These are phyloP conservation scores for Arthrobotrys pseudoclavata DNA, from an alignment of 2,329 filamentous ascomycete species.

Conservation along the genomic window DNA sequence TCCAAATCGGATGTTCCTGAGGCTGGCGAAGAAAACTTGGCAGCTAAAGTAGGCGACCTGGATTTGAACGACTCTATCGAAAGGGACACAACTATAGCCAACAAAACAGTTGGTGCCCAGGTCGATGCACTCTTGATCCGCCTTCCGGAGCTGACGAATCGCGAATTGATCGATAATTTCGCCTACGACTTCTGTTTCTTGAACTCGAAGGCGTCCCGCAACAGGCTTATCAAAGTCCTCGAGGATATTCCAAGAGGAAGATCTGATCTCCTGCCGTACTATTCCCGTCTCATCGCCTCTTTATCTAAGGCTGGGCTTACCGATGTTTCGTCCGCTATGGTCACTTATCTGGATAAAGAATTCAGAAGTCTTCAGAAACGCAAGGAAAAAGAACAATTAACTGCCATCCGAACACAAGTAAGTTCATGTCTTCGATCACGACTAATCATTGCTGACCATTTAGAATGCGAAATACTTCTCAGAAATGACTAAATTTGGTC, in stretches of 20 bases:
- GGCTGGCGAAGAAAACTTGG: constrained; percentile 78
- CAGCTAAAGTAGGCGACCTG: constrained; percentile 68
- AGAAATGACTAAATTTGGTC: constrained; percentile 96
- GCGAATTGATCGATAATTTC: constrained; percentile 90
- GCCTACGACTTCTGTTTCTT: constrained; percentile 98
- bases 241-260: constrained; percentile 96
- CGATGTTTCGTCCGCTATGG: constrained; percentile 91
- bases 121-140: constrained; percentile 90
- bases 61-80: constrained; percentile 76
- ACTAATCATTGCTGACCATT: constrained; percentile 71
- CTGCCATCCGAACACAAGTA: constrained; percentile 50
- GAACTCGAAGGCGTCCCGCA: constrained; percentile 97
- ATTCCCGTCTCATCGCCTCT: constrained; percentile 92
- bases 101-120: constrained; percentile 97
- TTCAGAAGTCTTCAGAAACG: constrained; percentile 96
- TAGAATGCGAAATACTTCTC: constrained; percentile 79
- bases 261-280: constrained; percentile 88
- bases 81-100: constrained; percentile 91
- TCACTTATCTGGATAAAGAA: constrained; percentile 93
- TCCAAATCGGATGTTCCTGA: constrained; percentile 68
- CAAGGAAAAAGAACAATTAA: constrained; percentile 95
- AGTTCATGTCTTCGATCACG: neutral
- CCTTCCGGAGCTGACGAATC: constrained; percentile 90
- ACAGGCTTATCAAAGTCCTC: constrained; percentile 90
- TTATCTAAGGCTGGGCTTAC: constrained; percentile 88